phyloP scores from a whole-genome alignment of 1,284 basidiomycete species.

The Tilletia walkeri region DNA sequence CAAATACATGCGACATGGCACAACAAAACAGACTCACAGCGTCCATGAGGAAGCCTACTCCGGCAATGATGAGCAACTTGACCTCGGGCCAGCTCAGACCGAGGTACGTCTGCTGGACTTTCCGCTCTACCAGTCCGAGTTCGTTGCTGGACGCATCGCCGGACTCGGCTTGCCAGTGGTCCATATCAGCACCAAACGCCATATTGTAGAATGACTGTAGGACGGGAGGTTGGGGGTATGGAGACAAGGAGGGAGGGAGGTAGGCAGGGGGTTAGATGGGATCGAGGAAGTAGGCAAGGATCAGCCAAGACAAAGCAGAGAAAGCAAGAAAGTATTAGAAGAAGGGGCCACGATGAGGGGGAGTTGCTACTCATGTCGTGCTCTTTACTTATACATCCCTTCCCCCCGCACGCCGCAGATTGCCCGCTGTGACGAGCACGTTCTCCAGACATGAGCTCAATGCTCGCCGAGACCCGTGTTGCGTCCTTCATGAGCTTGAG shows the following conservation, averaged over 20 bases:
- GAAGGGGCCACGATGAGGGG: not conserved
- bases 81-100: conserved; percentile 45
- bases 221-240: not conserved
- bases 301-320: too few species aligned
- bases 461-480: too few species aligned
- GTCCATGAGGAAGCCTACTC: conserved; percentile 52
- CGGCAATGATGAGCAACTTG: conserved; percentile 49
- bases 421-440: too few species aligned
- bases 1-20: not conserved
- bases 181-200: conserved; percentile 48
- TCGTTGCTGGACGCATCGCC: conserved; percentile 25
- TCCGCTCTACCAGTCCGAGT: conserved; percentile 42
- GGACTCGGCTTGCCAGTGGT: conserved; percentile 34
- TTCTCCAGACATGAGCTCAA: too few species aligned
- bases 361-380: too few species aligned
- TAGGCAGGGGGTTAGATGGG: not conserved
- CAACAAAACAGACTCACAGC: not conserved
- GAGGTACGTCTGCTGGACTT: conserved; percentile 33
- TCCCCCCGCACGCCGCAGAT: too few species aligned
- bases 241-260: not conserved
- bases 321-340: not conserved
- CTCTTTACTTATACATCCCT: too few species aligned
- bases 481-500: too few species aligned
- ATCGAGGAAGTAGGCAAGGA: too few species aligned
- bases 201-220: conserved; percentile 21